Evolutionary conservation across 179 eudicot genomes (phyloP).

Genomic region (Nepenthes alata): DNA sequence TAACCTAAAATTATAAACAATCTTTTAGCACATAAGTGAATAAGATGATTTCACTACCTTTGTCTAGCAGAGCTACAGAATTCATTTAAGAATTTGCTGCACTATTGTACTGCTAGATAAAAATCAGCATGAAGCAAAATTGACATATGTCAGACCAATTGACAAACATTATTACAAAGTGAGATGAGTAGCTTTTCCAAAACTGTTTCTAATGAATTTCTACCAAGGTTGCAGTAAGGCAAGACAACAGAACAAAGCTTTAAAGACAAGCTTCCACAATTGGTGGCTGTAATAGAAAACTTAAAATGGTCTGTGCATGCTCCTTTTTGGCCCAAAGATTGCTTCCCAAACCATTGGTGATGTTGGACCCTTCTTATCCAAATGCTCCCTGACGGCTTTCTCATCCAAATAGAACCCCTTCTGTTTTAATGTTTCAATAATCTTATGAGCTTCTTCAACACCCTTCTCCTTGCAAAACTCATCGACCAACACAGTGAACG

Average conservation of each 20-base stretch:
- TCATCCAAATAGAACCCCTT: conserved; percentile 63
- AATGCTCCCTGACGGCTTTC: conserved; percentile 47
- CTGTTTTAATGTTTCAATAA: conserved; percentile 31
- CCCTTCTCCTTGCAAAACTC: conserved; percentile 65
- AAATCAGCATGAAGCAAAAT: too few relatives aligned
- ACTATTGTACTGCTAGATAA: too few relatives aligned
- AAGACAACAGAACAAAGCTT: not conserved
- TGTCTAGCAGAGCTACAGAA: too few relatives aligned
- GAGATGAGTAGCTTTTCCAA: not conserved
- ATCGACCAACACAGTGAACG: conserved; percentile 63
- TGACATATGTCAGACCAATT: not conserved
- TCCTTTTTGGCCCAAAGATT: conserved; percentile 50
- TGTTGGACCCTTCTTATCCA: conserved; percentile 69
- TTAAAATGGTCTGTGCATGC: conserved; percentile 12
- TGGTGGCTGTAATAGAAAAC: not conserved
- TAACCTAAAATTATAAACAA: too few relatives aligned
- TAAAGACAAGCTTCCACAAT: not conserved
- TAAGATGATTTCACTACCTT: too few relatives aligned
- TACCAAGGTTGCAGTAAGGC: not conserved
- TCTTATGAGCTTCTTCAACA: conserved; percentile 50
- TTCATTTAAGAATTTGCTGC: too few relatives aligned
- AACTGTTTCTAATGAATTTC: not conserved
- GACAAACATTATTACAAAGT: not conserved
- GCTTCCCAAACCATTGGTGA: conserved; percentile 73
- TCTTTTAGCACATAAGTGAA: too few relatives aligned